A percentile compares a stretch with the other conserved stretches of the same genome.
Evolutionary conservation across 768 basidiomycete species (phyloP).

Genomic region (Galerina marginata): DNA sequence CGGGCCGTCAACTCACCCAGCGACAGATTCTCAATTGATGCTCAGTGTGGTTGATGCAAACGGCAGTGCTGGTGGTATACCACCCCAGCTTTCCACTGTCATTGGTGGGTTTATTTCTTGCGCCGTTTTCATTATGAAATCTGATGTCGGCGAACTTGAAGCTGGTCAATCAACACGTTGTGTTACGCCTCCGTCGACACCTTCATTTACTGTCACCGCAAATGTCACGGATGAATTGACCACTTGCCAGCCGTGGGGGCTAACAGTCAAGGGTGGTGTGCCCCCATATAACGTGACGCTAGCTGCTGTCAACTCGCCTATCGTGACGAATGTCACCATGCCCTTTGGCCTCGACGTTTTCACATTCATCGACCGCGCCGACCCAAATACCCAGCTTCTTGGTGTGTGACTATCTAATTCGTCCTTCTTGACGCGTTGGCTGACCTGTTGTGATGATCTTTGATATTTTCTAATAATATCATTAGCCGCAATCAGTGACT

Average conservation of each 20-base stretch:
- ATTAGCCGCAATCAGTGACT: constrained; percentile 45
- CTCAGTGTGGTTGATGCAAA: constrained; percentile 50
- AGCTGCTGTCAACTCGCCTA: constrained; percentile 39
- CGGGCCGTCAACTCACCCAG: not conserved
- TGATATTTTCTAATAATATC: not conserved
- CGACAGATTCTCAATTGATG: constrained; percentile 46
- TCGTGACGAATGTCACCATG: constrained; percentile 48
- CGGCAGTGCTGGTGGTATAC: constrained; percentile 47
- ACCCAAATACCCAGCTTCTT: constrained; percentile 41
- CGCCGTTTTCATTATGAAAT: not conserved
- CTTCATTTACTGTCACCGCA: constrained; percentile 38
- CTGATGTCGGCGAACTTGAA: constrained; percentile 14
- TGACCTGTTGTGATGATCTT: constrained; percentile 6
- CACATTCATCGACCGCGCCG: constrained; percentile 48
- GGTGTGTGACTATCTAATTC: constrained; percentile 38
- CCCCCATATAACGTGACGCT: constrained; percentile 52
- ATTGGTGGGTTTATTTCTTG: constrained; percentile 32
- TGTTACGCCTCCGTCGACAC: constrained; percentile 25
- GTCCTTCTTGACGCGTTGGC: not conserved
- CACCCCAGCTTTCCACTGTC: constrained; percentile 39
- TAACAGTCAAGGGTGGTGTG: constrained; percentile 47
- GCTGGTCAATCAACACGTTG: constrained; percentile 40
- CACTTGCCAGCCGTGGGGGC: constrained; percentile 54
- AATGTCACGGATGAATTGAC: constrained; percentile 43
- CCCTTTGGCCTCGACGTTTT: constrained; percentile 40